Evolutionary conservation across 176 grass and related monocot species (phyloP).

Genomic region (Cenchrus americanus): DNA sequence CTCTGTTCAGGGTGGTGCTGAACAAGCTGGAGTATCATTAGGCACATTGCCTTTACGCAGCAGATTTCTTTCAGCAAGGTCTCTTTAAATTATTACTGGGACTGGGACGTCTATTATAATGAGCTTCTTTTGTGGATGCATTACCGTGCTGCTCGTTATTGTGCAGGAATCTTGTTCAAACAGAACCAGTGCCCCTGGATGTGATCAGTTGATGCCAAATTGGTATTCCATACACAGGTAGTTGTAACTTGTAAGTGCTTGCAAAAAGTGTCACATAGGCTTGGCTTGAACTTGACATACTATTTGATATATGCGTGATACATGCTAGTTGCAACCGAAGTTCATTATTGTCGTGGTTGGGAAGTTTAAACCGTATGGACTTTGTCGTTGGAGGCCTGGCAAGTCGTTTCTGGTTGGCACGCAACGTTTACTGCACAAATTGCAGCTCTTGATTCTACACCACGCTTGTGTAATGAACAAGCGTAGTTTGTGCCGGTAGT

Average conservation of each 20-base stretch:
- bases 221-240: conserved; percentile 1
- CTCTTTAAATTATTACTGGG: background rate
- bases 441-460: background rate
- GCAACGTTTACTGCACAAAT: background rate
- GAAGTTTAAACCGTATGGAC: background rate
- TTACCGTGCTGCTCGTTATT: conserved; percentile 33
- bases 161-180: background rate
- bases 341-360: background rate
- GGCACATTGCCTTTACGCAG: background rate
- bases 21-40: conserved; percentile 1
- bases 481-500: background rate
- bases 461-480: background rate
- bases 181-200: conserved; percentile 7
- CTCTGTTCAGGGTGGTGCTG: conserved; percentile 21
- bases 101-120: conserved; percentile 6
- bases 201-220: conserved; percentile 14
- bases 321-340: background rate
- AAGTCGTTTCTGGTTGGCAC: background rate
- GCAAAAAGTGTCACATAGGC: background rate
- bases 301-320: background rate
- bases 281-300: background rate
- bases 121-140: conserved; percentile 22
- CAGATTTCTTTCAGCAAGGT: conserved; percentile 12
- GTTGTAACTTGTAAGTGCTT: conserved; percentile 7
- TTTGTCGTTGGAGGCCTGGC: background rate